phyloP scores from a whole-genome alignment of 495 filamentous ascomycete genomes.

The Penicillium longicatenatum region DNA sequence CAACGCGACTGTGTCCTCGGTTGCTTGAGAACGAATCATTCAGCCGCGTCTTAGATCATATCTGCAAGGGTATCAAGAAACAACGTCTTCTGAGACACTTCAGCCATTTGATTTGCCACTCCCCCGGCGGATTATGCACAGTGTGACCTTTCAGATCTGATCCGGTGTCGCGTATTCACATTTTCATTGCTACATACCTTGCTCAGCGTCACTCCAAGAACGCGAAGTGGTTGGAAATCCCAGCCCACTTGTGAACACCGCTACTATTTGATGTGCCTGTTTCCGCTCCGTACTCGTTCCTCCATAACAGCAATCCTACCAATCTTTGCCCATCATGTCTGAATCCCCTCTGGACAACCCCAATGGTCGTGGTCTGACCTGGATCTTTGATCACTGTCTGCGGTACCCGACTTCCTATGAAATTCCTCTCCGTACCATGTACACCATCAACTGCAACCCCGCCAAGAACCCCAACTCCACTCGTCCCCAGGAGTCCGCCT shows the following conservation, averaged over 20 bases:
- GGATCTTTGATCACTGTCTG: conserved; percentile 71
- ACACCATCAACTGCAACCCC: conserved; percentile 66
- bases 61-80: not conserved
- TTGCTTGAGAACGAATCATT: not conserved
- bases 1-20: not conserved
- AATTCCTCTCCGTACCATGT: conserved; percentile 74
- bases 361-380: conserved; percentile 50
- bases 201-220: not conserved
- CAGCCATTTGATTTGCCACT: not conserved
- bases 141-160: not conserved
- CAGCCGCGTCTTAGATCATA: not conserved
- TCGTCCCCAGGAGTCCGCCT: conserved; percentile 33
- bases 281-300: not conserved
- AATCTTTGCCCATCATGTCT: conserved; percentile 23
- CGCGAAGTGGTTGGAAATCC: not conserved
- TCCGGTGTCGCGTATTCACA: not conserved
- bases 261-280: not conserved
- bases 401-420: conserved; percentile 69
- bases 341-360: conserved; percentile 27
- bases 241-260: not conserved
- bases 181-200: not conserved
- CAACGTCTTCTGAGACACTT: not conserved
- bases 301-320: not conserved
- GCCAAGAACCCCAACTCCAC: conserved; percentile 42
- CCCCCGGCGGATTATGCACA: not conserved